Evolutionary conservation across 441 rosid species (phyloP).

Genomic region (Manihot esculenta): DNA sequence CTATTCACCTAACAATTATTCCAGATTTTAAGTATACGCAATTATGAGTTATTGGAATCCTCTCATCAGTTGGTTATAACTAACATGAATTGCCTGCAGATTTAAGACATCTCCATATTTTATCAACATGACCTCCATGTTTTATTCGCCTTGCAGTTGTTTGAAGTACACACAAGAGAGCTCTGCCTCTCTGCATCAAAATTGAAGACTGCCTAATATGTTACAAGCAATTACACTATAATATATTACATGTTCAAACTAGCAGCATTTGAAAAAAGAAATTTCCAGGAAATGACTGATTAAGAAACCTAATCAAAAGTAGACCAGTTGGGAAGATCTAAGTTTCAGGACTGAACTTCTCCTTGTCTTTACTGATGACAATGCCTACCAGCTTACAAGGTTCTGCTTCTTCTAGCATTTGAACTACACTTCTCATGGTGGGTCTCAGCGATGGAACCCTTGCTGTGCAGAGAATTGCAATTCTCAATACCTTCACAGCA

Average conservation of each 20-base stretch:
- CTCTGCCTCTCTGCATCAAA: background rate
- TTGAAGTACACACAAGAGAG: background rate
- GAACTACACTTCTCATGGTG: constrained; percentile 83
- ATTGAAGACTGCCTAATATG: constrained; percentile 4
- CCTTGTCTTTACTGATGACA: constrained; percentile 45
- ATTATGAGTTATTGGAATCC: background rate
- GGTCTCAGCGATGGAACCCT: constrained; percentile 62
- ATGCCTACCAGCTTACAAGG: constrained; percentile 62
- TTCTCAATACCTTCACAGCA: constrained; percentile 58
- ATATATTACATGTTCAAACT: background rate
- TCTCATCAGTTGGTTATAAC: background rate
- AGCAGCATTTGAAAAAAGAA: background rate
- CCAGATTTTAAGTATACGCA: background rate
- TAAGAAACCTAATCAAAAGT: background rate
- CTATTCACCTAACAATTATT: background rate
- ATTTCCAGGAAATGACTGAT: background rate
- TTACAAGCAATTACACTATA: constrained; percentile 9
- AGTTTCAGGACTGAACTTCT: constrained; percentile 16
- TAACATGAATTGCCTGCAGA: background rate
- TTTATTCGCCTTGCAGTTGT: background rate
- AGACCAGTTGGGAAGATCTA: background rate
- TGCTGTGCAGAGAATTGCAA: constrained; percentile 72
- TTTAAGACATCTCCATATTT: too few relatives aligned
- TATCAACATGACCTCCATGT: background rate
- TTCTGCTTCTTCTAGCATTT: constrained; percentile 78